Percentiles rank a stretch among this genome's conserved stretches.
Conservation (phyloP, 305 asterid species). For the Fraxinus baroniana region DNA sequence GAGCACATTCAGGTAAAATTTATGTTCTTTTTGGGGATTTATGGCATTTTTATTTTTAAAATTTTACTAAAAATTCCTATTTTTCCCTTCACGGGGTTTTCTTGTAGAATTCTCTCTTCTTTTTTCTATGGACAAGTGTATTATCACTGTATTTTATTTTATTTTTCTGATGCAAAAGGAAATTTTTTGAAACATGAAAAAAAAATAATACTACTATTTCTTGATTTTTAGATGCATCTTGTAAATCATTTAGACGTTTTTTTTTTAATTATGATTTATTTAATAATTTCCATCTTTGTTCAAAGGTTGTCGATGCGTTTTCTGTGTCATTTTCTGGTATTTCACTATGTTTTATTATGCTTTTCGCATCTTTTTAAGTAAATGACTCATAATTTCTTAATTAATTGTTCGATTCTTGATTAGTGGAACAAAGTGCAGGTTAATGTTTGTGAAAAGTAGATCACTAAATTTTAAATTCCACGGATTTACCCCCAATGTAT, state of each 20-base stretch:
- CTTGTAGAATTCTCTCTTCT: background rate
- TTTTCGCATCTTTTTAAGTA: background rate
- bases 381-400: background rate
- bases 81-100: background rate
- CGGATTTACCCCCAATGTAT: background rate
- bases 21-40: background rate
- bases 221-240: background rate
- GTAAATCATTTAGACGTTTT: background rate
- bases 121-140: background rate
- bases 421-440: background rate
- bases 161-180: background rate
- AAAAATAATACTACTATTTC: background rate
- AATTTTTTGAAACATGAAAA: background rate
- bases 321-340: background rate
- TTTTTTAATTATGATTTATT: background rate
- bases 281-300: background rate
- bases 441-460: background rate
- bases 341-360: background rate
- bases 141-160: background rate
- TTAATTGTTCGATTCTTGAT: background rate
- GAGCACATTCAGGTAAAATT: conserved; percentile 4
- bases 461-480: background rate
- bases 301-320: background rate
- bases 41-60: background rate
- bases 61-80: background rate